phyloP scores from a whole-genome alignment of 1,139 yeast genomes.

The Saccharomyces hybrid region DNA sequence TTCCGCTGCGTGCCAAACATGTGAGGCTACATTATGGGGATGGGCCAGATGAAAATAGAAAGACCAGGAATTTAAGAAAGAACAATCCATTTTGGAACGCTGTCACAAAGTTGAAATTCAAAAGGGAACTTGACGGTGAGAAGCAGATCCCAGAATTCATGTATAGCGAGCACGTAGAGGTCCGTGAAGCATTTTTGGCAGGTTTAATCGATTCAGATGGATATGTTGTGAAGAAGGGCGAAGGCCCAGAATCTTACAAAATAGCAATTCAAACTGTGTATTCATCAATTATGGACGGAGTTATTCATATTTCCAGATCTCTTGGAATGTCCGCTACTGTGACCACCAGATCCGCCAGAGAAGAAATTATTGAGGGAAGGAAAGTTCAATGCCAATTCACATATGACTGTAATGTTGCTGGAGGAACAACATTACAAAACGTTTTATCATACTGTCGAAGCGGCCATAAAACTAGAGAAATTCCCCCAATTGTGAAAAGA shows the following conservation, averaged over 20 bases:
- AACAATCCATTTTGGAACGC: conserved; percentile 26
- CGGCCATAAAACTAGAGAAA: conserved; percentile 16
- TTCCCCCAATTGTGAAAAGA: conserved; percentile 13
- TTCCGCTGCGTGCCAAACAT: conserved; percentile 24
- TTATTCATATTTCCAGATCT: conserved; percentile 36
- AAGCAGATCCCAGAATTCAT: conserved; percentile 27
- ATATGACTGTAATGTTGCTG: conserved; percentile 22
- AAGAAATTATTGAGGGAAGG: conserved; percentile 16
- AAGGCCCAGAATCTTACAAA: conserved; percentile 14
- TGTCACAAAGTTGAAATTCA: conserved; percentile 14
- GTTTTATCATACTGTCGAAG: conserved; percentile 23
- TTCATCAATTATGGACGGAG: conserved; percentile 32
- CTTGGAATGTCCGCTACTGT: conserved; percentile 31
- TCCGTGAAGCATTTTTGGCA: conserved; percentile 38
- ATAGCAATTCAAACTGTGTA: conserved; percentile 32
- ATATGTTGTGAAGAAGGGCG: conserved; percentile 20
- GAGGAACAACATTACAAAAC: conserved; percentile 19
- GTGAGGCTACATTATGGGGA: conserved; percentile 20
- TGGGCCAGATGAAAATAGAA: conserved; percentile 11
- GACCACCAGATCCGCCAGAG: conserved; percentile 21
- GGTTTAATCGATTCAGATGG: conserved; percentile 40
- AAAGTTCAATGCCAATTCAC: conserved; percentile 22
- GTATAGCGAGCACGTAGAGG: conserved; percentile 28
- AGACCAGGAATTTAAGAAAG: conserved; percentile 16
- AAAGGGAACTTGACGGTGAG: conserved; percentile 17